phyloP scores from a whole-genome alignment of 2,329 filamentous ascomycete genomes.

The Lecanicillium sp. region DNA sequence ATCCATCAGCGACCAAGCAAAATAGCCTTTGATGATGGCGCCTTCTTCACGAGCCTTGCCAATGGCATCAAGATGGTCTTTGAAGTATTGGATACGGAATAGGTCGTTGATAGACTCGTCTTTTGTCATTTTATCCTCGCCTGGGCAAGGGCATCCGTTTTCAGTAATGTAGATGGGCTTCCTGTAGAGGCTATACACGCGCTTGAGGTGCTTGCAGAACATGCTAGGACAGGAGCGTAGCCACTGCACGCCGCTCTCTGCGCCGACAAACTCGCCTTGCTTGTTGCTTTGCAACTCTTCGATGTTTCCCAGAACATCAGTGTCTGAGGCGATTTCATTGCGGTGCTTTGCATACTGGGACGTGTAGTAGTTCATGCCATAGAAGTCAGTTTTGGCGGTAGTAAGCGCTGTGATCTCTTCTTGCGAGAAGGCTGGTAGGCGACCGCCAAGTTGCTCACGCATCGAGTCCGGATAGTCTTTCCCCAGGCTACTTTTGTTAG shows the following conservation, averaged over 20 bases:
- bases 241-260: constrained; percentile 29
- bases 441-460: constrained; percentile 27
- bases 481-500: constrained; percentile 23
- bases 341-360: constrained; percentile 29
- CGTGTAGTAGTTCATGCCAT: constrained; percentile 38
- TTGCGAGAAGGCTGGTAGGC: constrained; percentile 25
- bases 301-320: constrained; percentile 30
- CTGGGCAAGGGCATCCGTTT: constrained; percentile 31
- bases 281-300: constrained; percentile 27
- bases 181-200: constrained; percentile 21
- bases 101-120: constrained; percentile 31
- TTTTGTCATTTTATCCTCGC: constrained; percentile 28
- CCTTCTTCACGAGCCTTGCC: constrained; percentile 23
- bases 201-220: constrained; percentile 26
- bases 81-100: constrained; percentile 32
- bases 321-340: constrained; percentile 18
- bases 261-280: constrained; percentile 24
- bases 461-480: constrained; percentile 31
- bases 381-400: constrained; percentile 27
- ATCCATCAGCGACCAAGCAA: constrained; percentile 31
- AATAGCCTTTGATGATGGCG: constrained; percentile 26
- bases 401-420: constrained; percentile 23
- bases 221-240: constrained; percentile 25
- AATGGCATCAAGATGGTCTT: constrained; percentile 33
- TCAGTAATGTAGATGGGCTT: constrained; percentile 27